Conservation (phyloP, 2,329 filamentous ascomycete species). For the Penicillium glabrum region DNA sequence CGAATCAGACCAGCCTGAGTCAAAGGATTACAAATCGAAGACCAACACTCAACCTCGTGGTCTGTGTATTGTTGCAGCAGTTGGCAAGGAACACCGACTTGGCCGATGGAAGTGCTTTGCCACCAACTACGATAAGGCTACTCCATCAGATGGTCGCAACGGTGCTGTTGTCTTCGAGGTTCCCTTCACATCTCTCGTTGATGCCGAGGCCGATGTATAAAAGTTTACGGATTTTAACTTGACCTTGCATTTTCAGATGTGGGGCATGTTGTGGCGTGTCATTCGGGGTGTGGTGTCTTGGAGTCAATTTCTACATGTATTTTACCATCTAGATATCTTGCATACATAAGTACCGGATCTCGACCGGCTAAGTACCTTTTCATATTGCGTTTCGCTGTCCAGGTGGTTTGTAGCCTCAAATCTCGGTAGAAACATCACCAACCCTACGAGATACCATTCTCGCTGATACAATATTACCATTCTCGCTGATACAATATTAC, state of each 20-base stretch:
- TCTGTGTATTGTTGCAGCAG: conserved; percentile 78
- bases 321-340: conserved; percentile 10
- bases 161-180: conserved; percentile 88
- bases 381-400: background rate
- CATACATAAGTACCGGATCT: conserved; percentile 10
- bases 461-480: no score
- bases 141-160: conserved; percentile 62
- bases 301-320: conserved; percentile 21
- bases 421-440: background rate
- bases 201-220: conserved; percentile 22
- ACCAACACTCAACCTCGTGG: conserved; percentile 54
- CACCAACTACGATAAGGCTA: conserved; percentile 38
- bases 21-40: conserved; percentile 21
- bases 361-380: background rate
- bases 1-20: conserved; percentile 21
- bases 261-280: background rate
- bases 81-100: conserved; percentile 82
- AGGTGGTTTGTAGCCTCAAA: background rate
- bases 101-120: conserved; percentile 70
- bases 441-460: background rate
- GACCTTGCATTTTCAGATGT: conserved; percentile 10
- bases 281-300: conserved; percentile 19
- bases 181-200: conserved; percentile 42
- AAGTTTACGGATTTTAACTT: conserved; percentile 6
- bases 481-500: no score